A percentile compares a stretch with the other conserved stretches of the same genome.
phyloP scores from a whole-genome alignment of 2,329 filamentous ascomycete genomes.

The Cryphonectria naterciae region DNA sequence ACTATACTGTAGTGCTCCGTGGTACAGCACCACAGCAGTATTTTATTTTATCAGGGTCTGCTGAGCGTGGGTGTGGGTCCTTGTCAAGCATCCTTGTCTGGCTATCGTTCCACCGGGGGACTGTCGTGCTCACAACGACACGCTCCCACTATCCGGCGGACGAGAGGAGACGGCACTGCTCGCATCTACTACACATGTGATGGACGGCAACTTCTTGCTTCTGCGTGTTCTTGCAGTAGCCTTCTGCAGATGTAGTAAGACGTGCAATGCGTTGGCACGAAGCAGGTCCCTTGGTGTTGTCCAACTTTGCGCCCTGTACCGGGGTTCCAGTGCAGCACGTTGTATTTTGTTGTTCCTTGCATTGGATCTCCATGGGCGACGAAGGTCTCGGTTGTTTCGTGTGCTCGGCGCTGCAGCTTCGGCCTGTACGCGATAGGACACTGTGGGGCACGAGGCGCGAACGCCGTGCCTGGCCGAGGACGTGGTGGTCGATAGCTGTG shows the following conservation, averaged over 20 bases:
- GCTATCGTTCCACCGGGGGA: not conserved
- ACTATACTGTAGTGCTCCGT: not conserved
- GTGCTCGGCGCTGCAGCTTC: not conserved
- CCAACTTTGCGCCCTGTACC: not conserved
- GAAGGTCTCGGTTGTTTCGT: not conserved
- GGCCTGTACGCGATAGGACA: not conserved
- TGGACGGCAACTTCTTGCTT: not conserved
- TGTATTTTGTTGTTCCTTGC: not conserved
- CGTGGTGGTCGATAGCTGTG: not conserved
- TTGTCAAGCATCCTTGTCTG: not conserved
- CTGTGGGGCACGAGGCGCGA: not conserved
- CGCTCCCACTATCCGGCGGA: not conserved
- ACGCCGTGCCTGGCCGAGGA: not conserved
- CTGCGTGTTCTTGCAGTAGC: not conserved
- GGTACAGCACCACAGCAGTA: not conserved
- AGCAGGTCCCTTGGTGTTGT: not conserved
- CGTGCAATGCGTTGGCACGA: not conserved
- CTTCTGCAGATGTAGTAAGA: constrained; percentile 3
- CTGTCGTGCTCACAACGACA: not conserved
- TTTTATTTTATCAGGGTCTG: constrained; percentile 5
- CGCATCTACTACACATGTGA: not conserved
- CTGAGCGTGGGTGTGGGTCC: not conserved
- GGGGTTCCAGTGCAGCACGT: not conserved
- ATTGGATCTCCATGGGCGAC: not conserved
- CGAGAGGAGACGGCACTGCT: not conserved